Base-by-base conservation (phyloP, 1,139 yeast species). In the Yamadazyma pseudoaaseri region DNA sequence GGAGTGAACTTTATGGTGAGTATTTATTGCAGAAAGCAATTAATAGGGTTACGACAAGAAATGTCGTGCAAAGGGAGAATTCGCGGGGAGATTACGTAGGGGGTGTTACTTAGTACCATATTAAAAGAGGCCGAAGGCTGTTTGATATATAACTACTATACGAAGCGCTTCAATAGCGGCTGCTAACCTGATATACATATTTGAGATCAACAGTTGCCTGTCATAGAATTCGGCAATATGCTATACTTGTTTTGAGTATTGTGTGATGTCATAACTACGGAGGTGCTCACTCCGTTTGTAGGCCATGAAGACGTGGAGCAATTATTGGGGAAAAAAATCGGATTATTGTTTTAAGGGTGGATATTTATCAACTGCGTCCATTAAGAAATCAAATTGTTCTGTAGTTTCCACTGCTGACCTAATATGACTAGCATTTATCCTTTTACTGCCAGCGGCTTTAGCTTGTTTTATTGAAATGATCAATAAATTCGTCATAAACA, bases 371-470 rank as follows among this genome's bases (percentile, higher is more conserved):
- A 81, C 82, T 6, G 77, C 73, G 38, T 86, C 95, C 34, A 82
- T 84, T 51, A 87, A 64, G 52, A 92, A 92, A 61, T 92, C 98
- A 62, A 92, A 92, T 55, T 85, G 90, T 56, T 92, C 98, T 37
- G 87, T 87, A 36, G 73, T 73, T 56, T 81, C 77, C 24, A 92
- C 89, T 1, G 97, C 96, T 36, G 81, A 77, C 49, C 87, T 81
- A 41, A 92, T 75, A 48, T 89, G 94, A 27, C 85, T 79, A 0
- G 95, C 92, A 22, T 83, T 79, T 10, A 92, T 86, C 47, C 96
- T 76, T 53, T 86, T 84, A 21, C 83, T 83, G 11, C 94, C 95
- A 38, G 79, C 74, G 36, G 70, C 67, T 38, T 81, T 77, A 7
- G 97, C 96, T 48, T 86, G 89, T 30, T 76, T 72, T 34, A 87